Evolutionary conservation across 345 rosid genomes (phyloP).

Genomic region (Brassica incana): DNA sequence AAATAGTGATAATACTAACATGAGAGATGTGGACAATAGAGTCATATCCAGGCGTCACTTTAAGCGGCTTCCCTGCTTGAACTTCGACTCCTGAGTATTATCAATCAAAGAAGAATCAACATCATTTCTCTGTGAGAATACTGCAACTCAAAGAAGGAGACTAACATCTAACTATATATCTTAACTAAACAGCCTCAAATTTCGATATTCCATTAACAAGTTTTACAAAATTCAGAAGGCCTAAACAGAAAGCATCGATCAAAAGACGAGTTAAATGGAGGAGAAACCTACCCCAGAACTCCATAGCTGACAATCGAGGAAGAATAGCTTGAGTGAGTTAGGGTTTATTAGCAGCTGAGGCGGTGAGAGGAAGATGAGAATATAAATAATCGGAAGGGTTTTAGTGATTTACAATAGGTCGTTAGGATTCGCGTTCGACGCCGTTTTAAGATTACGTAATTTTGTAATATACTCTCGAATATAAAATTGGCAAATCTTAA

Average conservation of each 20-base stretch:
- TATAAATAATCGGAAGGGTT: constrained; percentile 18
- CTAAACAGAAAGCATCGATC: neutral
- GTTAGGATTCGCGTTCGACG: constrained; percentile 26
- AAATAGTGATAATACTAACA: constrained; percentile 27
- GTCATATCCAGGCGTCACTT: constrained; percentile 35
- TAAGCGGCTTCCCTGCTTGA: constrained; percentile 53
- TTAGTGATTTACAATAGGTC: neutral
- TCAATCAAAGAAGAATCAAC: neutral
- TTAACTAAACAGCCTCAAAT: neutral
- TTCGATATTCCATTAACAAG: neutral
- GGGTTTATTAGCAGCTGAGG: constrained; percentile 25
- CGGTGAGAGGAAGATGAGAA: neutral
- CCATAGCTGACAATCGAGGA: constrained; percentile 17
- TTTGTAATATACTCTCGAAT: neutral
- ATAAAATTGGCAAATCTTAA: too few relatives aligned
- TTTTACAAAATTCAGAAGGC: neutral
- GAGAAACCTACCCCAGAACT: constrained; percentile 37
- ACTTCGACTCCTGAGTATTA: constrained; percentile 57
- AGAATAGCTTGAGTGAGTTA: neutral
- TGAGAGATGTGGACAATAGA: constrained; percentile 54
- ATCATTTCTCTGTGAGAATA: neutral
- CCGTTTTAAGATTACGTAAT: neutral
- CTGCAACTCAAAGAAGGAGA: neutral
- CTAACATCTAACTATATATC: neutral
- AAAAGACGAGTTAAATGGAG: neutral